These are phyloP conservation scores for Bipolaris zeicola DNA, from an alignment of 2,329 filamentous ascomycete species.

Conservation along the genomic window DNA sequence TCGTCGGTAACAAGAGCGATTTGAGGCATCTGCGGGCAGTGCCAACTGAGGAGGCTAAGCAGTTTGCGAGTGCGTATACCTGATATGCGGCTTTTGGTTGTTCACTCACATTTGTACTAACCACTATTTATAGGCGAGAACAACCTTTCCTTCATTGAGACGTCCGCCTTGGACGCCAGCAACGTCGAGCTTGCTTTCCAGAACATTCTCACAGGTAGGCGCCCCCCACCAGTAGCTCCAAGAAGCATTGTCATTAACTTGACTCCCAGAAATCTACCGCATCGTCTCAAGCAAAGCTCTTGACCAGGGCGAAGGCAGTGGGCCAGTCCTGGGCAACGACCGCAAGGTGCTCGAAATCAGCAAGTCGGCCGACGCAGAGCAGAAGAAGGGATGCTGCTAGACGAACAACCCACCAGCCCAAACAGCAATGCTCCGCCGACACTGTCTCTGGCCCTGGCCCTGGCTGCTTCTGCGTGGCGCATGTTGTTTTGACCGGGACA, in stretches of 20 bases:
- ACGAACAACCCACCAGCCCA: slow-evolving; percentile 19
- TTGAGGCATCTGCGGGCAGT: slow-evolving; percentile 97
- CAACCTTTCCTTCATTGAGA: slow-evolving; percentile 98
- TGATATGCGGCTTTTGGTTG: slow-evolving; percentile 17
- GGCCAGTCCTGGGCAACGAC: slow-evolving; percentile 74
- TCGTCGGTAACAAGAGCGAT: slow-evolving; percentile 99
- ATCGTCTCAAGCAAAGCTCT: slow-evolving; percentile 98
- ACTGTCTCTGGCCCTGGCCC: slow-evolving; percentile 16
- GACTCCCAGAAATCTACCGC: slow-evolving; percentile 86
- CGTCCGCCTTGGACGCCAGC: slow-evolving; percentile 96
- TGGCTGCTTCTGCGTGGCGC: slow-evolving; percentile 13
- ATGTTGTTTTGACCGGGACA: slow-evolving; percentile 9
- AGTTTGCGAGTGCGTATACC: slow-evolving; percentile 80
- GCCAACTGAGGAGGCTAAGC: slow-evolving; percentile 95
- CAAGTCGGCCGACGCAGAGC: slow-evolving; percentile 79
- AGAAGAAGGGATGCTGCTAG: slow-evolving; percentile 83
- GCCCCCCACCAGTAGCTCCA: background rate
- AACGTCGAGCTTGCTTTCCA: slow-evolving; percentile 99
- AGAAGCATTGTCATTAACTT: slow-evolving; percentile 10
- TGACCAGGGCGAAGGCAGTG: slow-evolving; percentile 82
- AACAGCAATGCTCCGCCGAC: slow-evolving; percentile 18
- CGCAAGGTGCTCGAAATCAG: slow-evolving; percentile 83
- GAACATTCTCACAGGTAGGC: slow-evolving; percentile 94
- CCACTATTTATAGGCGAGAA: slow-evolving; percentile 73
- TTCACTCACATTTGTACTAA: slow-evolving; percentile 2